Percentiles rank a stretch among this genome's conserved stretches.
These are phyloP conservation scores for Pezicula carpinea DNA, from an alignment of 2,329 filamentous ascomycete genomes.

Conservation along the genomic window DNA sequence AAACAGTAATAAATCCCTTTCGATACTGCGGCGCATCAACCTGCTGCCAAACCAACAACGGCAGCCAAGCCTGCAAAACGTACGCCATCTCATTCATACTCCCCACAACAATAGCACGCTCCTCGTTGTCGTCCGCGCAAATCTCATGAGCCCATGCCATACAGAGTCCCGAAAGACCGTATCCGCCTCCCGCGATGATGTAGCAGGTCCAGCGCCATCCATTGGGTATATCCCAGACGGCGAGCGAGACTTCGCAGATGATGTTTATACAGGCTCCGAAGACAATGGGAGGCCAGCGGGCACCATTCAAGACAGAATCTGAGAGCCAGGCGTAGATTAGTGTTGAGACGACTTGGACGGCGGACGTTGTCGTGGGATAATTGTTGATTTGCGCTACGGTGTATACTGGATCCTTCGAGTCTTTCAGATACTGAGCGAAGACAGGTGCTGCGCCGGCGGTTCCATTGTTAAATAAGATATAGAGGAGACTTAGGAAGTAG, in stretches of 20 bases:
- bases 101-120: slow-evolving; percentile 60
- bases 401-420: slow-evolving; percentile 5
- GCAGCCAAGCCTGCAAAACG: slow-evolving; percentile 65
- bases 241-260: slow-evolving; percentile 38
- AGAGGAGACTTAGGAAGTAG: slow-evolving; percentile 52
- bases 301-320: slow-evolving; percentile 53
- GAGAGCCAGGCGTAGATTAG: slow-evolving; percentile 63
- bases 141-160: slow-evolving; percentile 53
- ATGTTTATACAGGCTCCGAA: slow-evolving; percentile 44
- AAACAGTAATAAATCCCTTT: slow-evolving; percentile 56
- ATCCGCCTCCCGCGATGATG: slow-evolving; percentile 44
- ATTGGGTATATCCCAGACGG: slow-evolving; percentile 43
- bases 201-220: slow-evolving; percentile 62
- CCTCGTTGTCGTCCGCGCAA: slow-evolving; percentile 54
- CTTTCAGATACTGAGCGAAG: slow-evolving; percentile 9
- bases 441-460: slow-evolving; percentile 27
- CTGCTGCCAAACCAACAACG: slow-evolving; percentile 61
- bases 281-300: slow-evolving; percentile 59
- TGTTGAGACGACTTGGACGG: slow-evolving; percentile 50
- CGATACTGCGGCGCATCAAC: slow-evolving; percentile 55
- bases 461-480: slow-evolving; percentile 53
- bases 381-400: slow-evolving; percentile 46
- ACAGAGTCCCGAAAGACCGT: slow-evolving; percentile 41
- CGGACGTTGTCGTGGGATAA: slow-evolving; percentile 43
- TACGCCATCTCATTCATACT: slow-evolving; percentile 68